Percentiles rank a stretch among this genome's conserved stretches.
Evolutionary conservation across 2,329 filamentous ascomycete species (phyloP).

Genomic region (Lachnellula cervina): DNA sequence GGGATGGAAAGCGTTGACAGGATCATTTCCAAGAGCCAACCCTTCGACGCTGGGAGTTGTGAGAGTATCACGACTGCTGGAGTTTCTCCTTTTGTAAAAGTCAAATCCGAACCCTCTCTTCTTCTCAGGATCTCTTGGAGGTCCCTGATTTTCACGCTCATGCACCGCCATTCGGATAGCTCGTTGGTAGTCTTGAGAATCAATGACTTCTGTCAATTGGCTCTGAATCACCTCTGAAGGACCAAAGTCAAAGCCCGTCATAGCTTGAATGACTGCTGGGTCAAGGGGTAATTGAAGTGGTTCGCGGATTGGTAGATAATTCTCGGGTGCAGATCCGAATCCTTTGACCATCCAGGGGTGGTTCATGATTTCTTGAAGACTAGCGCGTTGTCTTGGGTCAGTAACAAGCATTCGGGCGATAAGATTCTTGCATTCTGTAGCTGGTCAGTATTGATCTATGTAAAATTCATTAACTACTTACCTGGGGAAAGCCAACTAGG

Average conservation of each 20-base stretch:
- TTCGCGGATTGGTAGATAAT: constrained; percentile 77
- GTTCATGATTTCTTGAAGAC: constrained; percentile 83
- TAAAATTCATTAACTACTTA: constrained; percentile 41
- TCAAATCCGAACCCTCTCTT: constrained; percentile 85
- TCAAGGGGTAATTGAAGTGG: constrained; percentile 83
- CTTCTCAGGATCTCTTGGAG: constrained; percentile 64
- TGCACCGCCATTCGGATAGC: constrained; percentile 68
- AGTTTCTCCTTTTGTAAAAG: constrained; percentile 94
- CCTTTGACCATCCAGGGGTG: constrained; percentile 97
- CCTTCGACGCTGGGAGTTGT: constrained; percentile 80
- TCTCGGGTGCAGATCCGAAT: constrained; percentile 80
- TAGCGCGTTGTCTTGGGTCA: constrained; percentile 81
- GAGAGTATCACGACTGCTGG: constrained; percentile 84
- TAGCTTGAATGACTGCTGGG: constrained; percentile 75
- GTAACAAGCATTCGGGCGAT: constrained; percentile 95
- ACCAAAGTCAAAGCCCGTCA: constrained; percentile 98
- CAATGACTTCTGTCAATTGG: constrained; percentile 79
- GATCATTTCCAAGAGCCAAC: constrained; percentile 75
- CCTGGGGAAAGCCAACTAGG: constrained; percentile 87
- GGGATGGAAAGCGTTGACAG: constrained; percentile 88
- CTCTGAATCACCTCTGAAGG: constrained; percentile 74
- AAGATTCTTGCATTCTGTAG: constrained; percentile 81
- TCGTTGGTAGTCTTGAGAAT: constrained; percentile 89
- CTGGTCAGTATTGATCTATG: constrained; percentile 9
- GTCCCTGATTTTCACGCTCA: constrained; percentile 56